Evolutionary conservation across 1,284 basidiomycete genomes (phyloP), one percentile per base, ranked within the genome.

Genomic region (Cystodermella granulosa): DNA sequence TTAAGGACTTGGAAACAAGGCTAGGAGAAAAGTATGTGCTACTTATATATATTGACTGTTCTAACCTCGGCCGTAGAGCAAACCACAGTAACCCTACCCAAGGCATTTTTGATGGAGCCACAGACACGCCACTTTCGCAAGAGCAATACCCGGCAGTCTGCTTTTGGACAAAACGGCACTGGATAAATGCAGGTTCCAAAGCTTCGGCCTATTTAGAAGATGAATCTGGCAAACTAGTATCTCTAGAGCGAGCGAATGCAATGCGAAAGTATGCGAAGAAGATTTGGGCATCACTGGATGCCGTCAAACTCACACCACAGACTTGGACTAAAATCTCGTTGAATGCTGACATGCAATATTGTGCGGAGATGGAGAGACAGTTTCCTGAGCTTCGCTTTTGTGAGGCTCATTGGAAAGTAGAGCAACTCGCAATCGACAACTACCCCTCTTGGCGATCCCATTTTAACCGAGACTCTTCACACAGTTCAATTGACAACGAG

Each of bases 391-490:
- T 40, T 40, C 13, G 20, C 11, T 24, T 20, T 40, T 40, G 39
- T 23, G 20, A 40, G 11, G 13, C n/a, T 16, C 17, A 40, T 40
- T 40, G 39, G 39, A 40, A 40, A 40, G 39, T 23, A n/a, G 39
- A 40, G 11, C 39, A 24, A 23, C 18, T 40, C 5, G 39, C 39
- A 5, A 40, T 23, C 21, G 39, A 40, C 21, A 40, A 17, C 39
- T 40, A 40, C 24, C 39, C 39, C 28, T 31, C 28, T 11, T 31
- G 28, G 28, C 28, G n/a, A 31, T 31, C 28, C n/a, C 28, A 31
- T n/a, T 11, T n/a, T n/a, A n/a, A 11, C 11, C 11, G n/a, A 11
- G n/a, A 11, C n/a, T 31, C 28, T 11, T 11, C 11, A n/a, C 11
- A 31, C 11, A 31, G 28, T n/a, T 31, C n/a, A n/a, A 31, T 31